Evolutionary conservation across 495 filamentous ascomycete genomes (phyloP).

Genomic region (Lineolata rhizophorae): DNA sequence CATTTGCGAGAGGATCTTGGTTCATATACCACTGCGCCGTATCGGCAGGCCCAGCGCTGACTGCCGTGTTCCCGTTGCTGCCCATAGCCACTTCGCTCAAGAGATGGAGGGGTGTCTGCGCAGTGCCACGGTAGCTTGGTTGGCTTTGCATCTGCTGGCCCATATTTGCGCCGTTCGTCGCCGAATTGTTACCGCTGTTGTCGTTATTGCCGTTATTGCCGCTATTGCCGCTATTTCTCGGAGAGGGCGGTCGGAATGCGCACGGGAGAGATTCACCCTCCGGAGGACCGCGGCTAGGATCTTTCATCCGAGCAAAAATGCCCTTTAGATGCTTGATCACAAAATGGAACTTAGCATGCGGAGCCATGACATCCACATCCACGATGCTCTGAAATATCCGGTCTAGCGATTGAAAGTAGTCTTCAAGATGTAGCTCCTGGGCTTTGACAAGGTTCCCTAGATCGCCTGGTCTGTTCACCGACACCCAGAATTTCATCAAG

Average conservation of each 20-base stretch:
- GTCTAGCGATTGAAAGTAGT: conserved; percentile 47
- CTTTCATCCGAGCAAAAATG: conserved; percentile 32
- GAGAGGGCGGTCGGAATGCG: background rate
- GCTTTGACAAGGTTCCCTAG: conserved; percentile 58
- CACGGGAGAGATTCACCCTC: conserved; percentile 1
- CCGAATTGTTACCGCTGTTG: too few relatives aligned
- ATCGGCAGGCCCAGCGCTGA: too few relatives aligned
- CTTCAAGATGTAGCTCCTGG: conserved; percentile 50
- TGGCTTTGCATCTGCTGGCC: conserved; percentile 2
- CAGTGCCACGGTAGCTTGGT: background rate
- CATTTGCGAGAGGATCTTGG: too few relatives aligned
- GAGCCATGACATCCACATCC: conserved; percentile 39
- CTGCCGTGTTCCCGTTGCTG: conserved; percentile 4
- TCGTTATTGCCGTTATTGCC: too few relatives aligned
- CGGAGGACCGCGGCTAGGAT: too few relatives aligned
- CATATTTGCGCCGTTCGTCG: too few relatives aligned
- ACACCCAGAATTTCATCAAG: conserved; percentile 72
- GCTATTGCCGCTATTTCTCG: conserved; percentile 3
- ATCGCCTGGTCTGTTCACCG: conserved; percentile 43
- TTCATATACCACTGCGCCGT: too few relatives aligned
- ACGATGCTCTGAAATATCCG: conserved; percentile 42
- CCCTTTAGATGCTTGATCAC: conserved; percentile 51
- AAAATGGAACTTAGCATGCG: conserved; percentile 54
- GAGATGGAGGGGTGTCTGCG: conserved; percentile 10
- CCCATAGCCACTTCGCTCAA: conserved; percentile 13